phyloP scores from a whole-genome alignment of 1,139 yeast genomes.

The Pichiaceae sp. region DNA sequence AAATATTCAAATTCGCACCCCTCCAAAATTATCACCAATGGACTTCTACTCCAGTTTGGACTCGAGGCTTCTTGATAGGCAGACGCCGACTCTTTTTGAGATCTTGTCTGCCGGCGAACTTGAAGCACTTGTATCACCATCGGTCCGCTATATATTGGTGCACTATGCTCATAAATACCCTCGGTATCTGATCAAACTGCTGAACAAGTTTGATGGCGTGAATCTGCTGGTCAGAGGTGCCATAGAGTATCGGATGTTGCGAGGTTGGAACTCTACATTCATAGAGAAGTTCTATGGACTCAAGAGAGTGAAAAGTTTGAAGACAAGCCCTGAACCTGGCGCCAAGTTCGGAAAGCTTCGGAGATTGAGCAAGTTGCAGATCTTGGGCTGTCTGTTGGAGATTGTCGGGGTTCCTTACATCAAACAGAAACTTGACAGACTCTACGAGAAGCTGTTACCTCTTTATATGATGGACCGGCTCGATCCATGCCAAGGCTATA shows the following conservation, averaged over 20 bases:
- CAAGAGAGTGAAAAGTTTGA: slow-evolving; percentile 45
- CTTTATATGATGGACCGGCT: slow-evolving; percentile 43
- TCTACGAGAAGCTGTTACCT: slow-evolving; percentile 59
- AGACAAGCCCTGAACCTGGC: slow-evolving; percentile 2
- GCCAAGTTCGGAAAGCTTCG: slow-evolving; percentile 39
- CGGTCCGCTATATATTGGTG: slow-evolving; percentile 70
- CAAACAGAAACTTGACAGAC: slow-evolving; percentile 56
- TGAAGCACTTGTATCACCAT: slow-evolving; percentile 71
- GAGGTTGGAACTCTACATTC: slow-evolving; percentile 75
- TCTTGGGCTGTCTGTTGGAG: slow-evolving; percentile 50
- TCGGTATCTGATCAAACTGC: slow-evolving; percentile 48
- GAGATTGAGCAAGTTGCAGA: slow-evolving; percentile 46
- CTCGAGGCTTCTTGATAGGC: slow-evolving; percentile 66
- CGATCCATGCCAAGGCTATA: slow-evolving; percentile 23
- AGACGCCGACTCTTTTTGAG: slow-evolving; percentile 77
- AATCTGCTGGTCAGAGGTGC: slow-evolving; percentile 52
- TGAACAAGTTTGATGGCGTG: slow-evolving; percentile 71
- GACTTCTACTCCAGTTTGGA: slow-evolving; percentile 77
- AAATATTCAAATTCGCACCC: not conserved
- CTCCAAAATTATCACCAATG: slow-evolving; percentile 31
- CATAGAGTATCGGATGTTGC: slow-evolving; percentile 69
- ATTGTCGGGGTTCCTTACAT: slow-evolving; percentile 63
- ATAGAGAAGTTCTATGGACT: slow-evolving; percentile 91
- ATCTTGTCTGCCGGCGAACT: slow-evolving; percentile 75
- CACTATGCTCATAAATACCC: slow-evolving; percentile 81